Base-by-base conservation (phyloP, 129 eudicot species). In the Tagetes patula region DNA sequence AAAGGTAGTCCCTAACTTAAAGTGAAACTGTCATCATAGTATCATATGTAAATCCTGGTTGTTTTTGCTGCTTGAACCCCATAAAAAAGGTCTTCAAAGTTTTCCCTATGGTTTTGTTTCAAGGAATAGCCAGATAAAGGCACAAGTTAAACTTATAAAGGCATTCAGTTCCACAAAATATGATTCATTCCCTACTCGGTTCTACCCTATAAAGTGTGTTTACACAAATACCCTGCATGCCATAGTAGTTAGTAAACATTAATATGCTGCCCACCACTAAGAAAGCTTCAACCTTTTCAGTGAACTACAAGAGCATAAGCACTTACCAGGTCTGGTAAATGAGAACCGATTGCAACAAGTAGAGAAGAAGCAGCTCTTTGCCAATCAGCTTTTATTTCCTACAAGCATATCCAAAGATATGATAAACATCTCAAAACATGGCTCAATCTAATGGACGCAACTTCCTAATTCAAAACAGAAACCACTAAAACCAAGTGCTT, bases 301-400 rank as follows among this genome's bases (percentile, higher is more conserved):
- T 30, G 6, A 67, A 27, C 32, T 52, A 68, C 72, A 67, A 43
- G 30, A 53, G 42, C 34, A 62, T 78, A 46, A 36, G 52, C 68
- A 82, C 92, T 94, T 86, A 94, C 98, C 39, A 94, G 82, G 68
- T 94, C 98, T 20, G 98, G 98, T 65, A 88, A 82, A 83, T 94
- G 98, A 36, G 87, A 88, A 76, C 97, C 98, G 40, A 94, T 84
- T 58, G 98, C 89, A 69, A 94, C 98, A 79, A 94, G 96, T 54
- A 94, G 78, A 71, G 92, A 81, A 46, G 96, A 82, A 43, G 98
- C 98, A 83, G 96, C 96, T 75, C 87, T 94, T 86, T 94, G 98
- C 98, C 98, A 94, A 68, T 94, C 96, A 67, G 96, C 87, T 83
- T 86, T 86, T 50, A 94, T 70, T 77, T 94, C 98, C 98, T 94